phyloP scores from a whole-genome alignment of 164 flowering plant species.

The Liriodendron chinense region DNA sequence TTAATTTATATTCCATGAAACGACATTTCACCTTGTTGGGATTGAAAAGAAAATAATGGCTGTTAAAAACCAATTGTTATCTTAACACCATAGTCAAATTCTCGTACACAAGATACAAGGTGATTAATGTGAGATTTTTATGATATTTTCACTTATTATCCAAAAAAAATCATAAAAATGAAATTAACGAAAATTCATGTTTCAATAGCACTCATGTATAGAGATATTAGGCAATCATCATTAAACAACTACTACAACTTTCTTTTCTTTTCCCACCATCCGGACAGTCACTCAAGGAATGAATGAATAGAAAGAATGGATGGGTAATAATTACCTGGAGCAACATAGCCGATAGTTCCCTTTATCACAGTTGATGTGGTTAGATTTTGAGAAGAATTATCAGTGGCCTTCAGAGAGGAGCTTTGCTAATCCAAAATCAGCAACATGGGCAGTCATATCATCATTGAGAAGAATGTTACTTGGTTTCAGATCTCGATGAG shows the following conservation, averaged over 20 bases:
- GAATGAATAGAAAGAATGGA: constrained; percentile 12
- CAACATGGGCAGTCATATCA: constrained; percentile 19
- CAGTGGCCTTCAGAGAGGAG: neutral
- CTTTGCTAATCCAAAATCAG: constrained; percentile 2
- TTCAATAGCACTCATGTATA: too few species aligned
- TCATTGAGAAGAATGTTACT: constrained; percentile 13
- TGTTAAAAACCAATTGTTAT: too few species aligned
- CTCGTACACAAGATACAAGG: too few species aligned
- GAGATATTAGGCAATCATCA: neutral
- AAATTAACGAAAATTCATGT: too few species aligned
- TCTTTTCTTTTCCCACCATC: too few species aligned
- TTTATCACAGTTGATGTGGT: neutral
- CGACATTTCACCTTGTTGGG: too few species aligned
- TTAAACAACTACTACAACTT: neutral
- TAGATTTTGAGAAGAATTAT: neutral
- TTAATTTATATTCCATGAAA: too few species aligned
- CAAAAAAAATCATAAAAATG: too few species aligned
- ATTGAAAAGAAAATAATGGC: too few species aligned
- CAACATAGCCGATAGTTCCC: neutral
- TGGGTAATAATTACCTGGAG: neutral
- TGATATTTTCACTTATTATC: too few species aligned
- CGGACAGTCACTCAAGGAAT: neutral
- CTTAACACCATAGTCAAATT: too few species aligned
- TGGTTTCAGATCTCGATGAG: constrained; percentile 11
- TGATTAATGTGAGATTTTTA: too few species aligned